Evolutionary conservation across 1,284 basidiomycete genomes (phyloP).

Genomic region (Porogramme epimiltina): DNA sequence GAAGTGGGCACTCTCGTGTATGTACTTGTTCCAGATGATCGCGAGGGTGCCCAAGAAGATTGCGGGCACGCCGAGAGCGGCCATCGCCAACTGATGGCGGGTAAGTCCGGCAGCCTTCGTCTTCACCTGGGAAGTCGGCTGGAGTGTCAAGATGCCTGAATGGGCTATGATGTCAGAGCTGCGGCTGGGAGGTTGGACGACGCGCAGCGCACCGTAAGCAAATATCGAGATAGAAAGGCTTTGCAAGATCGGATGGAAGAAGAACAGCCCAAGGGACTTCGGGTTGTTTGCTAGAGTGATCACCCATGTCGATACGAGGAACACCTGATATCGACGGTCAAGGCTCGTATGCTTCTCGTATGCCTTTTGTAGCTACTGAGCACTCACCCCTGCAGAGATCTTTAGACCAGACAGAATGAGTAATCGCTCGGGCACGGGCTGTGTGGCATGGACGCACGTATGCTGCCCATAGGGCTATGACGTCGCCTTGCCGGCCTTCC

Average conservation of each 20-base stretch:
- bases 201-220: constrained; percentile 54
- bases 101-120: constrained; percentile 66
- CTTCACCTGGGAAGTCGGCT: constrained; percentile 67
- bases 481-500: constrained; percentile 44
- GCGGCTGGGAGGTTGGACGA: not conserved
- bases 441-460: constrained; percentile 35
- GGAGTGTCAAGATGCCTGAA: constrained; percentile 72
- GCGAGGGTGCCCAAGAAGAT: constrained; percentile 56
- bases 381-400: constrained; percentile 31
- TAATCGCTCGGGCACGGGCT: not conserved
- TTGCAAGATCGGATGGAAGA: constrained; percentile 65
- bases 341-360: not conserved
- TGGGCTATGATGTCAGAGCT: not conserved
- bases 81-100: constrained; percentile 63
- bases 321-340: constrained; percentile 37
- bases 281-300: constrained; percentile 53
- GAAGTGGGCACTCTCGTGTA: constrained; percentile 52
- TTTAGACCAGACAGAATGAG: constrained; percentile 1
- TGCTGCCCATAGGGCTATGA: constrained; percentile 38
- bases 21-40: constrained; percentile 56
- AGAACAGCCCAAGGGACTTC: constrained; percentile 56
- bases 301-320: constrained; percentile 54
- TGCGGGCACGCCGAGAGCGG: constrained; percentile 53
- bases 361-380: not conserved
- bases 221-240: constrained; percentile 54